These are phyloP conservation scores for Moricandia arvensis DNA, from an alignment of 345 rosid genomes.

Conservation along the genomic window DNA sequence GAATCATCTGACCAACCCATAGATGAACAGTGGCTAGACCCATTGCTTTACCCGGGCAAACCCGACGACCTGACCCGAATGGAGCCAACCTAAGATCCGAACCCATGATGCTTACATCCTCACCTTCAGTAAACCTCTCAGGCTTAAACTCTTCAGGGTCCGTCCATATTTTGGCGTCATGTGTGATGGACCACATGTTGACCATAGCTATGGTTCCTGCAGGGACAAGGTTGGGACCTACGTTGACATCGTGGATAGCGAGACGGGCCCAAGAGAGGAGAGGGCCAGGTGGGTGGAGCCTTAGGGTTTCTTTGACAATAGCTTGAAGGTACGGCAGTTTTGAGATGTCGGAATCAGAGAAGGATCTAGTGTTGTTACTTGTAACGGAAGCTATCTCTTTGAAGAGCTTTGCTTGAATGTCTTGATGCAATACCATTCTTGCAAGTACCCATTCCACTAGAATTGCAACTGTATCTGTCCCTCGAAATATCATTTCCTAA, in stretches of 20 bases:
- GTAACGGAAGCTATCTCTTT: constrained; percentile 54
- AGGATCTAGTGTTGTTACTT: constrained; percentile 36
- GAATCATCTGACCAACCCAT: constrained; percentile 61
- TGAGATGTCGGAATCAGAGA: constrained; percentile 56
- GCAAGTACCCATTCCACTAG: constrained; percentile 89
- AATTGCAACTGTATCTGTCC: constrained; percentile 85
- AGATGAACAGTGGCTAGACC: constrained; percentile 56
- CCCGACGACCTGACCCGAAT: constrained; percentile 66
- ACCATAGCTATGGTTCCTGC: constrained; percentile 90
- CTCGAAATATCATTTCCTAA: constrained; percentile 90
- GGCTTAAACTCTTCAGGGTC: constrained; percentile 61
- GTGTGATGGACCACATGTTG: constrained; percentile 91
- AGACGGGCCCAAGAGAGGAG: constrained; percentile 92
- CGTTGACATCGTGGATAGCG: constrained; percentile 61
- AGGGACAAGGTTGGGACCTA: constrained; percentile 54
- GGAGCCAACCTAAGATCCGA: constrained; percentile 70
- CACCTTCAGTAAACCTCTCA: constrained; percentile 54
- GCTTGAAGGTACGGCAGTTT: constrained; percentile 60
- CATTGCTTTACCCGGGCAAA: constrained; percentile 69
- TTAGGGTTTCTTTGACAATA: constrained; percentile 70
- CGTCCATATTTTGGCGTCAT: constrained; percentile 54
- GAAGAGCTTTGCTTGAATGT: constrained; percentile 57
- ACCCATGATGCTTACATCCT: constrained; percentile 52
- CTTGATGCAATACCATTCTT: constrained; percentile 66
- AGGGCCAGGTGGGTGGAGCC: constrained; percentile 88